A percentile compares a stretch with the other conserved stretches of the same genome.
Conservation (phyloP, 495 filamentous ascomycete genomes). For the Copromyces sp. region DNA sequence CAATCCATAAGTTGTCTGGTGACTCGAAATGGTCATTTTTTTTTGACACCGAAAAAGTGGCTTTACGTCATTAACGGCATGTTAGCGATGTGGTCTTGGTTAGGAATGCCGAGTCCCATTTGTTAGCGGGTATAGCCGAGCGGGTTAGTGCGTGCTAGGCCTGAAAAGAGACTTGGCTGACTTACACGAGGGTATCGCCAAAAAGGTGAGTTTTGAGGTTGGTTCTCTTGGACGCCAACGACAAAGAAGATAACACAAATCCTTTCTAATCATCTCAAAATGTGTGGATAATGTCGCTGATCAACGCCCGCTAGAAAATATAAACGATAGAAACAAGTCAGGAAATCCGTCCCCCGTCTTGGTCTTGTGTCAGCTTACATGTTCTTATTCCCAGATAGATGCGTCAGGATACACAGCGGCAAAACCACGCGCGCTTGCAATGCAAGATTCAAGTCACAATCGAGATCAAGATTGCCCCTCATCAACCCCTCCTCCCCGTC, state of each 20-base stretch:
- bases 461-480: not conserved
- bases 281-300: not conserved
- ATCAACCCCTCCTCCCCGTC: not conserved
- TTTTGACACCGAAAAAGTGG: not conserved
- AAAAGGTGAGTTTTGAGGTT: not conserved
- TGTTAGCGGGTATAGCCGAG: not conserved
- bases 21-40: not conserved
- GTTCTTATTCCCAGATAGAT: not conserved
- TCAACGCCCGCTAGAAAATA: not conserved
- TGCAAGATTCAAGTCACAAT: not conserved
- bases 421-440: not conserved
- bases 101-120: not conserved
- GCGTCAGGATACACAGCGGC: not conserved
- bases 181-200: not conserved
- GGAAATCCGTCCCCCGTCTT: not conserved
- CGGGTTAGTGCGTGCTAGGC: not conserved
- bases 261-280: not conserved
- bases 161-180: not conserved
- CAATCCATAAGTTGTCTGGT: not conserved
- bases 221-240: not conserved
- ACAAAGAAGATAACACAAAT: not conserved
- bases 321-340: not conserved
- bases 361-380: not conserved
- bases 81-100: too few relatives aligned
- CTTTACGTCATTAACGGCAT: not conserved